phyloP scores from a whole-genome alignment of 169 alveolate species.

The Eimeria necatrix region DNA sequence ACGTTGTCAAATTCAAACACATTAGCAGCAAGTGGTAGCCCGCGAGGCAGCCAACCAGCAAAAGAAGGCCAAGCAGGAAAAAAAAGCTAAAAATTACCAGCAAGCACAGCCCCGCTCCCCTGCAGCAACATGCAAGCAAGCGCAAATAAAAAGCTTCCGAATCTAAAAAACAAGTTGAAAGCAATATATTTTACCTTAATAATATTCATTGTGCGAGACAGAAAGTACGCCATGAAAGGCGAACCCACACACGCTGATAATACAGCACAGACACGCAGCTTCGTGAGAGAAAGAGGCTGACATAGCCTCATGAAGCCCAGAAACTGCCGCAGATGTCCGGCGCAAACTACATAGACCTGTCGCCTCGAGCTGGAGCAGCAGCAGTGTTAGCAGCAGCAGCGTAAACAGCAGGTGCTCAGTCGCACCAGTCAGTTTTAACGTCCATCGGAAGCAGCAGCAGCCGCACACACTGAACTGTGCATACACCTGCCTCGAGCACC shows the following conservation, averaged over 20 bases:
- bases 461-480: constrained; percentile 51
- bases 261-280: no score
- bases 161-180: neutral
- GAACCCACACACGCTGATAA: no score
- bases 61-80: constrained; percentile 36
- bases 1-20: constrained; percentile 82
- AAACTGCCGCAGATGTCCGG: no score
- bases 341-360: no score
- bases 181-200: neutral
- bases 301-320: no score
- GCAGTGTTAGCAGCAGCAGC: neutral
- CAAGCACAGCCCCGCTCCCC: constrained; percentile 37
- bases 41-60: constrained; percentile 74
- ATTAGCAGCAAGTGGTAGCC: constrained; percentile 82
- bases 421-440: constrained; percentile 69
- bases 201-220: no score
- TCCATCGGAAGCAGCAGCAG: constrained; percentile 53
- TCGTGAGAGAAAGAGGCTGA: no score
- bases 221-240: no score
- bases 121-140: neutral
- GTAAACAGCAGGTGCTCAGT: neutral
- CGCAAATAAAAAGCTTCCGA: no score
- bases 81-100: neutral
- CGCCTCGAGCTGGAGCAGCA: neutral
- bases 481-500: constrained; percentile 79